Evolutionary conservation across 2,329 filamentous ascomycete species (phyloP).

Genomic region (Hymenotorrendiella dingleyae): DNA sequence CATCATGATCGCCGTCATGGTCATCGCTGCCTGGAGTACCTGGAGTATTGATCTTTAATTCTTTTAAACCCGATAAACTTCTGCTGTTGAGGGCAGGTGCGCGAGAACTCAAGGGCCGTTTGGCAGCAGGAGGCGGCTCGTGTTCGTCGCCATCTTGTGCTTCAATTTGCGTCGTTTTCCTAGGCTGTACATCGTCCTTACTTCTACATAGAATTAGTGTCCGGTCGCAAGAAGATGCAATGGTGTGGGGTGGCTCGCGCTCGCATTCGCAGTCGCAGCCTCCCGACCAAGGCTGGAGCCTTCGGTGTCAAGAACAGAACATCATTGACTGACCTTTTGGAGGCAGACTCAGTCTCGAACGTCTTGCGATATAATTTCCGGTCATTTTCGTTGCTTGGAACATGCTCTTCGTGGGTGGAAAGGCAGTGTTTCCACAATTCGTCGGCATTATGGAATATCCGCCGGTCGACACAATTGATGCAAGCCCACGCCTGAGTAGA

Average conservation of each 20-base stretch:
- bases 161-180: conserved; percentile 14
- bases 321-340: background rate
- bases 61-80: conserved; percentile 15
- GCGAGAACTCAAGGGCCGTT: conserved; percentile 10
- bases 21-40: conserved; percentile 8
- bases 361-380: conserved; percentile 5
- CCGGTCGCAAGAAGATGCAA: background rate
- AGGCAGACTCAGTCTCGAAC: conserved; percentile 7
- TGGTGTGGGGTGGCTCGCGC: background rate
- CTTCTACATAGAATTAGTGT: conserved; percentile 6
- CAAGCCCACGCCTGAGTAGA: conserved; percentile 19
- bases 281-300: background rate
- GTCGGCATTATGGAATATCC: conserved; percentile 10
- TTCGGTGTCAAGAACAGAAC: background rate
- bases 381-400: conserved; percentile 14
- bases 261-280: no score
- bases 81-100: conserved; percentile 8
- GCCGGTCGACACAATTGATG: conserved; percentile 12
- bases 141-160: conserved; percentile 8
- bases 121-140: conserved; percentile 10
- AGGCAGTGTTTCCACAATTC: conserved; percentile 19
- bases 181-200: conserved; percentile 15
- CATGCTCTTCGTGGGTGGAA: conserved; percentile 11
- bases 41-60: conserved; percentile 18
- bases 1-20: no score